Percentiles rank a stretch among this genome's conserved stretches.
Conservation (phyloP, 2,329 filamentous ascomycete species). For the Stemphylium beticola region DNA sequence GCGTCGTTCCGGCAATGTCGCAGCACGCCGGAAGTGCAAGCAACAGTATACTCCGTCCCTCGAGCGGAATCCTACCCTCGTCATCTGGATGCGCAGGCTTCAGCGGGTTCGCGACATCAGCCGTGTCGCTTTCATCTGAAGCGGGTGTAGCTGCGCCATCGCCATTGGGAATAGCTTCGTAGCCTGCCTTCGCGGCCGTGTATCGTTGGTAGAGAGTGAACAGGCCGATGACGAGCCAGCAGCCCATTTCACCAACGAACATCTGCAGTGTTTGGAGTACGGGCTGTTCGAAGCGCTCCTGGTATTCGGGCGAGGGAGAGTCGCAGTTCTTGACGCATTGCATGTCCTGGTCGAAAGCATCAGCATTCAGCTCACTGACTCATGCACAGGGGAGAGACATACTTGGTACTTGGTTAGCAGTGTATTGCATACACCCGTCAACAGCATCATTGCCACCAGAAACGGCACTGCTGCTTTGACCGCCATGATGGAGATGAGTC, state of each 20-base stretch:
- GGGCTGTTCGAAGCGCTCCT: conserved; percentile 85
- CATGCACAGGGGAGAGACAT: conserved; percentile 25
- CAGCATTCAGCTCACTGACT: conserved; percentile 16
- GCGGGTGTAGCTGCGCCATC: conserved; percentile 39
- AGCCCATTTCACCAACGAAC: conserved; percentile 96
- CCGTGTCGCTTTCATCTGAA: conserved; percentile 54
- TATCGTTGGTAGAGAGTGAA: conserved; percentile 71
- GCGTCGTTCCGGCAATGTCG: conserved; percentile 91
- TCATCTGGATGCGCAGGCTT: conserved; percentile 54
- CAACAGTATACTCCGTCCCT: conserved; percentile 73
- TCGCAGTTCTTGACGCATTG: conserved; percentile 95
- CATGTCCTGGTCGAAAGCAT: conserved; percentile 71
- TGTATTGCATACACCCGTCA: conserved; percentile 96
- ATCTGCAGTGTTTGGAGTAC: conserved; percentile 96
- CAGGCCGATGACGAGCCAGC: conserved; percentile 85
- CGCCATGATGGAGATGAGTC: conserved; percentile 63
- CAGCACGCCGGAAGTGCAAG: conserved; percentile 87
- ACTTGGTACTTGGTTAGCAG: conserved; percentile 96
- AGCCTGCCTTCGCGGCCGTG: conserved; percentile 60
- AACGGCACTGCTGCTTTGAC: conserved; percentile 76
- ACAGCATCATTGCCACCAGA: conserved; percentile 92
- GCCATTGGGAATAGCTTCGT: conserved; percentile 65
- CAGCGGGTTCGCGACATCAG: conserved; percentile 61
- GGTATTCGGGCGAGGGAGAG: conserved; percentile 68
- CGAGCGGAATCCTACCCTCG: conserved; percentile 66